Conservation (phyloP, 176 grass and related monocot species). For the Carex scoparia region DNA sequence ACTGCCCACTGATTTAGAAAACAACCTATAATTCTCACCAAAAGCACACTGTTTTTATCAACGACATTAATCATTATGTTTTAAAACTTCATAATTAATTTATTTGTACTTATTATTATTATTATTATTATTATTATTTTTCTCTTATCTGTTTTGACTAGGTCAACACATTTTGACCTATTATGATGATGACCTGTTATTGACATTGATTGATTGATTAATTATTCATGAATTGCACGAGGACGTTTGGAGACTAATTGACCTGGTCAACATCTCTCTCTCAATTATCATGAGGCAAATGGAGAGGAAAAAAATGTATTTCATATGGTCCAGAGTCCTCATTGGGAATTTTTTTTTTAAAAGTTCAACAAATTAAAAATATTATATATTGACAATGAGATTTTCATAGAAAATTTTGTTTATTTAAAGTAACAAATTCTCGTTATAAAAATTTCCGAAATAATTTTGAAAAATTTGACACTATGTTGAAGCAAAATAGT, state of each 20-base stretch:
- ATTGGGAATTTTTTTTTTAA: too few relatives aligned
- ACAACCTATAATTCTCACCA: neutral
- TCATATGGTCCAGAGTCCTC: too few relatives aligned
- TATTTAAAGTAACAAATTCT: neutral
- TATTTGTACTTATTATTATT: neutral
- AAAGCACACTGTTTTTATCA: neutral
- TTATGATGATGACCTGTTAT: neutral
- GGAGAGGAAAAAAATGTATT: too few relatives aligned
- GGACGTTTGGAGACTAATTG: neutral
- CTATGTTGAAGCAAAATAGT: neutral
- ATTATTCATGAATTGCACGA: neutral
- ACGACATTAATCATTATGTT: too few relatives aligned
- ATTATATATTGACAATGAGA: too few relatives aligned
- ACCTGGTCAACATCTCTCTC: too few relatives aligned
- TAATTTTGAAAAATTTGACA: neutral
- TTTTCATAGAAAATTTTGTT: too few relatives aligned
- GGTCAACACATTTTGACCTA: neutral
- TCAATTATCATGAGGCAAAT: too few relatives aligned
- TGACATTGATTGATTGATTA: neutral
- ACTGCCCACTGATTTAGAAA: neutral
- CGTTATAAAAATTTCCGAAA: neutral
- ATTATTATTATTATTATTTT: neutral
- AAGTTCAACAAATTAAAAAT: too few relatives aligned
- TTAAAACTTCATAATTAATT: neutral
- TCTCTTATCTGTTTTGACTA: neutral